Conservation (phyloP, 2,329 filamentous ascomycete genomes). For the Diaporthe destruens region DNA sequence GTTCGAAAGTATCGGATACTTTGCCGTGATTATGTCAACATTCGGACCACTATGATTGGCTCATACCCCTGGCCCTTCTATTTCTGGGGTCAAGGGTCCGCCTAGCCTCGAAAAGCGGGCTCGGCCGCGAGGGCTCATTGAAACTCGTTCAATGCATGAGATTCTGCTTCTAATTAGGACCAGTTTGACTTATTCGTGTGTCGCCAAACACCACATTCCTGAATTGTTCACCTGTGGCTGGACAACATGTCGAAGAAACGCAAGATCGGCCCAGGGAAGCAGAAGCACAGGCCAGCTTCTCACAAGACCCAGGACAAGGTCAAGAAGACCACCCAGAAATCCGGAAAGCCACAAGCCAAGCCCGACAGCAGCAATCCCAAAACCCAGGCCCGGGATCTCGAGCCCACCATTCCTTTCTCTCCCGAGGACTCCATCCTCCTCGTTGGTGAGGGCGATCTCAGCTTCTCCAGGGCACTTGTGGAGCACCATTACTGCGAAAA, state of each 20-base stretch:
- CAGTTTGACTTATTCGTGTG: not conserved
- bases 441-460: slow-evolving; percentile 85
- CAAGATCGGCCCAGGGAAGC: slow-evolving; percentile 51
- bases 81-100: slow-evolving; percentile 29
- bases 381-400: slow-evolving; percentile 46
- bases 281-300: slow-evolving; percentile 32
- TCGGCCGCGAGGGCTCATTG: slow-evolving; percentile 32
- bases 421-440: slow-evolving; percentile 78
- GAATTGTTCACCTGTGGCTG: not conserved
- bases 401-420: slow-evolving; percentile 75
- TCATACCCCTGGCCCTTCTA: not conserved
- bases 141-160: slow-evolving; percentile 25
- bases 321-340: slow-evolving; percentile 16
- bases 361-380: slow-evolving; percentile 38
- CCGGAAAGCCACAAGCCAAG: slow-evolving; percentile 44
- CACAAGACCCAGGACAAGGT: slow-evolving; percentile 35
- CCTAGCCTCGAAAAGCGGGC: slow-evolving; percentile 33
- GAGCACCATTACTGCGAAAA: slow-evolving; percentile 74
- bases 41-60: not conserved
- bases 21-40: slow-evolving; percentile 20
- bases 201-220: not conserved
- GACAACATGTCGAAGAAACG: slow-evolving; percentile 51
- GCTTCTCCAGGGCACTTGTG: slow-evolving; percentile 77
- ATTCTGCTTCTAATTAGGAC: not conserved
- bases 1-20: slow-evolving; percentile 19